Evolutionary conservation across 2,329 filamentous ascomycete species (phyloP).

Genomic region (Penicillium sp.): DNA sequence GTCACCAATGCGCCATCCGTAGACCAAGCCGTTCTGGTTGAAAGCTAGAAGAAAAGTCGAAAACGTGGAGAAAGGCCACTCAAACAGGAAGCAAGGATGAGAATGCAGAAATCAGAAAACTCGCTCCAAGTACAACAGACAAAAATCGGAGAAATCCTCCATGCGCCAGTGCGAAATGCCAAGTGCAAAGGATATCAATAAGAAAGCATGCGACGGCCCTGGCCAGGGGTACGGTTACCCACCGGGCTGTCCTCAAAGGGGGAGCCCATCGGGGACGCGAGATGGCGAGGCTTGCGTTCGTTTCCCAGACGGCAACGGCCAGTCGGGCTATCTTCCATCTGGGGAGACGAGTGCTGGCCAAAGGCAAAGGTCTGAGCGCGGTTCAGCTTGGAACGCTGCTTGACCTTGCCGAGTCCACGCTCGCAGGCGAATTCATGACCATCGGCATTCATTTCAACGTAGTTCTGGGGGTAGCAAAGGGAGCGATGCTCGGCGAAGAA

Average conservation of each 20-base stretch:
- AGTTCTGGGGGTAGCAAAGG: constrained; percentile 90
- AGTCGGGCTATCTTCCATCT: constrained; percentile 65
- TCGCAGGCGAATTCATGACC: constrained; percentile 93
- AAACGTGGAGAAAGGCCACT: constrained; percentile 14
- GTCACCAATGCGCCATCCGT: too few relatives aligned
- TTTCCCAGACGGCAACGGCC: constrained; percentile 44
- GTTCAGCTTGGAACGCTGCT: constrained; percentile 80
- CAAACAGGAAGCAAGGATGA: constrained; percentile 10
- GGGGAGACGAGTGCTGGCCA: constrained; percentile 66
- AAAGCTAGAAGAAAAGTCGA: constrained; percentile 15
- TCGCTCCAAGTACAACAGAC: constrained; percentile 26
- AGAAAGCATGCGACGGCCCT: constrained; percentile 45
- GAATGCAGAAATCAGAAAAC: constrained; percentile 19
- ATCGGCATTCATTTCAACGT: constrained; percentile 93
- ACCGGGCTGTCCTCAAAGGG: constrained; percentile 39
- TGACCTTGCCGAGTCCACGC: constrained; percentile 89
- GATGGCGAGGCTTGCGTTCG: constrained; percentile 34
- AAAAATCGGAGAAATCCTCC: constrained; percentile 18
- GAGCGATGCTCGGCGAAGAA: constrained; percentile 80
- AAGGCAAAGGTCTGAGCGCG: constrained; percentile 95
- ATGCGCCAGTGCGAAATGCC: constrained; percentile 15
- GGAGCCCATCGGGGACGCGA: constrained; percentile 40
- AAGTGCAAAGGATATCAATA: constrained; percentile 31
- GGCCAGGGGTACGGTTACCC: constrained; percentile 37
- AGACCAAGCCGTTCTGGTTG: background rate